Base-by-base conservation (phyloP, 2,329 filamentous ascomycete genomes). In the Pseudogymnoascus destructans region DNA sequence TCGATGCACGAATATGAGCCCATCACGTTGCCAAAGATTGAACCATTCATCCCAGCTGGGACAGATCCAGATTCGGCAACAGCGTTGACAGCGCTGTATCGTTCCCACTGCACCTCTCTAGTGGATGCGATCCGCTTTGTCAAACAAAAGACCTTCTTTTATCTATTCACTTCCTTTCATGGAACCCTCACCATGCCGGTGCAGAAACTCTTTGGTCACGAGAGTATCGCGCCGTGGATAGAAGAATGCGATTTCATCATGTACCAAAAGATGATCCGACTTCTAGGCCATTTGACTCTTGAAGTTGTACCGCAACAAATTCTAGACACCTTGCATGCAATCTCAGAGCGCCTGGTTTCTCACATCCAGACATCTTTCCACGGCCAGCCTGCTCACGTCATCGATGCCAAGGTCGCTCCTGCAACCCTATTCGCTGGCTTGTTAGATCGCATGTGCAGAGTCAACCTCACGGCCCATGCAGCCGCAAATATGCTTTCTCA, bases 131-230 rank as follows among this genome's bases (percentile, higher is more conserved):
- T 98, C 61, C 87, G 93, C 27, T 97, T 89, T 70, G 96, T 92
- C 77, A 95, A 93, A 68, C 89, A 96, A 71, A 95, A 95, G 73
- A 92, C 90, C 5, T 95, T 98, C 70, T 95, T 95, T 70, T 89
- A 95, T 64, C 80, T 96, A 13, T 95, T 95, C 70, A 91, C 87
- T 5, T 93, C 92, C 0, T 97, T 98, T 70, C 89, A 95, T 67
- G 93, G 93, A 58, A 97, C 91, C 1, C 80, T 98, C 66, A 98
- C 93, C 0, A 95, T 96, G 71, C 93, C 93, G 5, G 92, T 97
- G 2, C 90, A 96, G 70, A 96, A 95, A 71, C 75, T 98, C 2
- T 86, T 98, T 66, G 84, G 84, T 11, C 83, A 95, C 66, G 83
- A 86, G 2, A 84, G 84, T 58, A 75, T 97, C 58, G 89, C 90